These are phyloP conservation scores for Drechslera avenae DNA, from an alignment of 2,329 filamentous ascomycete genomes.

Conservation along the genomic window DNA sequence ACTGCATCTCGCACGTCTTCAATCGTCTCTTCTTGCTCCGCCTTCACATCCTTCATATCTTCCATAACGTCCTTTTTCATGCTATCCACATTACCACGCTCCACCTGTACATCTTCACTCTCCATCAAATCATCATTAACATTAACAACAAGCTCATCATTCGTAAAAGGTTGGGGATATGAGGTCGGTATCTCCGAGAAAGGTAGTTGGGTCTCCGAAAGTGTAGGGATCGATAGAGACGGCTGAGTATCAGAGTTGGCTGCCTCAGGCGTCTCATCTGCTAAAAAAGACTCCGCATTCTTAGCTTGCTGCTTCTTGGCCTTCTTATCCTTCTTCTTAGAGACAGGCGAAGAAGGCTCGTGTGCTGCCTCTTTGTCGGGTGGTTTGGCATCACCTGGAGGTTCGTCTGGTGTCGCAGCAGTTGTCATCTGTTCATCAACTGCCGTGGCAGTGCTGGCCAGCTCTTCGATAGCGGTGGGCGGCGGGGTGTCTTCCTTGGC, in stretches of 20 bases:
- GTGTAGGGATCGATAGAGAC: constrained; percentile 35
- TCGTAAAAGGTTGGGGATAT: constrained; percentile 32
- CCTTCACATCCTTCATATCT: not conserved
- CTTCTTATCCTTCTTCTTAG: constrained; percentile 36
- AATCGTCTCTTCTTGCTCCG: not conserved
- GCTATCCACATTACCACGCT: constrained; percentile 2
- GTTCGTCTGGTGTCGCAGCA: not conserved
- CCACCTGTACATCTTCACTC: constrained; percentile 7
- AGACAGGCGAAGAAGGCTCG: constrained; percentile 8
- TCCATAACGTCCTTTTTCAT: not conserved
- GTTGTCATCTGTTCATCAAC: constrained; percentile 1
- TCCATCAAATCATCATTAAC: constrained; percentile 11
- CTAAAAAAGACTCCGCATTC: constrained; percentile 39
- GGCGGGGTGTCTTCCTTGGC: not conserved
- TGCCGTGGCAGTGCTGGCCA: not conserved
- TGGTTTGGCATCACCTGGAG: constrained; percentile 5
- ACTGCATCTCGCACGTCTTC: too few relatives aligned
- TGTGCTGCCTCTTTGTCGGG: constrained; percentile 14
- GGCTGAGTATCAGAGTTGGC: constrained; percentile 41
- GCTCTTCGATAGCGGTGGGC: not conserved
- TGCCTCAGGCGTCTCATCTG: constrained; percentile 41
- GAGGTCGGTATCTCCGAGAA: constrained; percentile 39
- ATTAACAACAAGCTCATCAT: constrained; percentile 32
- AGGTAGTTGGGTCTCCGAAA: constrained; percentile 37
- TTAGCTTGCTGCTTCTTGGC: constrained; percentile 27